Evolutionary conservation across 345 rosid species (phyloP), one percentile per base, ranked within the genome.

Genomic region (Aquilaria sinensis): DNA sequence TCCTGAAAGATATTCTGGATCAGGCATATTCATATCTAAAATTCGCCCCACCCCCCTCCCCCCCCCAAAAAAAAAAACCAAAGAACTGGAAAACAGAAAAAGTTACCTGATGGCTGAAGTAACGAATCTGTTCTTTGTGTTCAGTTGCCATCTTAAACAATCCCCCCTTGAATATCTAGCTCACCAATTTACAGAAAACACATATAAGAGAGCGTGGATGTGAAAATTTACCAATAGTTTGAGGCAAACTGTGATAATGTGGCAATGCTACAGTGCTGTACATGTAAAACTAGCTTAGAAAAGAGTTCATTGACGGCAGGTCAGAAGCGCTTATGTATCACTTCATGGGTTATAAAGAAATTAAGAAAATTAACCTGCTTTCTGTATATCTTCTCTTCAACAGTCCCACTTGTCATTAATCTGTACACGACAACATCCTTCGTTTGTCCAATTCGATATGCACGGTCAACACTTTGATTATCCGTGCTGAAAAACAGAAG

Each of bases 401-500:
- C 95, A 32, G 99, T 94, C 75, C 96, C 99, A 67, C 95, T 85
- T 12, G 91, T 88, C 99, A 94, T 94, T 73, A 94, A 69, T 70
- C 99, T 81, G 69, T 94, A 94, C 46, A 94, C 99, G 10, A 90
- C 11, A 15, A 90, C 99, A 75, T 94, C 97, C 77, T 94, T 94
- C 58, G 65, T 82, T 70, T 94, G 99, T 61, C 99, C 99, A 57
- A 94, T 94, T 72, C 99, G 86, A 68, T 94, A 94, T 61, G 99
- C 99, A 54, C 99, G 87, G 80, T 94, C 99, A 77, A 94, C 96
- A 60, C 99, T 94, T 74, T 90, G 99, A 78, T 85, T 94, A 70
- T 94, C 99, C 55, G 89, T 94, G 68, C 99, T 94, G 83, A 75
- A 76, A 57, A 57, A 34, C 47, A 46, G 59, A 37, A 37, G 8